Base-by-base conservation (phyloP, 2,329 filamentous ascomycete species). In the Cercospora brassicicola region DNA sequence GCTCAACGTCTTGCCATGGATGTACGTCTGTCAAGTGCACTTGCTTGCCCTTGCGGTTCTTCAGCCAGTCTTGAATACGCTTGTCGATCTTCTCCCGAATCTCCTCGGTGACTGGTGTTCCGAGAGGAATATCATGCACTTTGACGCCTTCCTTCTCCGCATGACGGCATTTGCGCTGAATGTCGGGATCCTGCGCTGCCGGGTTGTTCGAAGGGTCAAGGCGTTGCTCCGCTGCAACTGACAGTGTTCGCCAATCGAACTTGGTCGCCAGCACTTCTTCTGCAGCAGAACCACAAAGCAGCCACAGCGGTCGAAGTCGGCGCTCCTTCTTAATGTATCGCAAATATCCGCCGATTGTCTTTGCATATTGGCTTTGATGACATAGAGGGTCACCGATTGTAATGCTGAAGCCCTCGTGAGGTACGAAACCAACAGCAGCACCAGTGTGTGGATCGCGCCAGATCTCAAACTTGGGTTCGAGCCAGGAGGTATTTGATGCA, bases 401-500 rank as follows among this genome's bases (percentile, higher is more conserved):
- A 81, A 97, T 93, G 53, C 90, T 92, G 73, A 91, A 93, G 72
- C 90, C 90, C 74, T 88, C 88, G 72, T 91, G 88, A 56, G 88
- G 87, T 1, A 95, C 91, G 76, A 92, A 97, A 10, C 93, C 91
- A 36, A 97, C 86, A 4, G 93, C 93, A 0, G 93, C 94, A 59
- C 94, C 94, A 2, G 91, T 94, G 36, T 82, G 79, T 23, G 86
- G 81, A 76, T 97, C 92, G 31, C 94, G 89, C 92, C 93, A 97
- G 67, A 96, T 89, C 76, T 92, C 86, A 78, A 94, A 97, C 6
- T 93, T 89, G 6, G 93, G 91, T 78, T 97, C 94, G 7, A 95
- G 87, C 93, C 93, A 97, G 0, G 93, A 95, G 0, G 94, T 97
- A 76, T 96, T 96, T 59, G 93, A 93, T 1, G 94, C 93, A 79